Evolutionary conservation across 495 filamentous ascomycete species (phyloP).

Genomic region (Neurospora sp.): DNA sequence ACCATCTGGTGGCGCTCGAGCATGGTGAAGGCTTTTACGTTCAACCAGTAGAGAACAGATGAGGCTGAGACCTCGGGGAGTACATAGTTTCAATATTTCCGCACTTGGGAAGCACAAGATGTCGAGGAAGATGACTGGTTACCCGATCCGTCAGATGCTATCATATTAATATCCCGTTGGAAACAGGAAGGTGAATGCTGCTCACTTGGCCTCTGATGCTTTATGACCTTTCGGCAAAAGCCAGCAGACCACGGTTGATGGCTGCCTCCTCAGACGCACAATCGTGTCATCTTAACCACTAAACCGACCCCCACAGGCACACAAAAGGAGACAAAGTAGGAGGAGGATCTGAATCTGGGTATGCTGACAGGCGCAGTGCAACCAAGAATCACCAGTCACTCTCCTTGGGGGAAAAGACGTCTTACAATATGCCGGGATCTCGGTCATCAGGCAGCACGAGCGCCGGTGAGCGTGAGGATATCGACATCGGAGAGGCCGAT

Average conservation of each 20-base stretch:
- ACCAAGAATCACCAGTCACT: neutral
- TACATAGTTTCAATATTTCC: neutral
- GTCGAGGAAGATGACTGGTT: neutral
- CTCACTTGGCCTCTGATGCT: neutral
- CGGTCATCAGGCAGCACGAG: neutral
- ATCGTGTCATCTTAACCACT: neutral
- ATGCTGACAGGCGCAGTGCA: neutral
- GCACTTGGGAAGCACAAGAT: neutral
- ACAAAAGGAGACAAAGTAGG: neutral
- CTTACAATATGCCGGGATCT: neutral
- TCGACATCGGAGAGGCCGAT: neutral
- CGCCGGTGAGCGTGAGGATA: neutral
- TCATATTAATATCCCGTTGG: neutral
- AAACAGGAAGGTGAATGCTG: neutral
- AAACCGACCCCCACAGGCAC: neutral
- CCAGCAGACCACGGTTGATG: neutral
- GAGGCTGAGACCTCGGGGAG: neutral
- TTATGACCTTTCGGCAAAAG: neutral
- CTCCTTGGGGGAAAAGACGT: neutral
- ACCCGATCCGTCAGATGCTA: neutral
- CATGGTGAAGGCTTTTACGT: neutral
- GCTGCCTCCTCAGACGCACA: neutral
- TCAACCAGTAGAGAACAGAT: neutral
- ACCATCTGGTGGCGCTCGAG: neutral
- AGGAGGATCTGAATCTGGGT: neutral